Conservation (phyloP, 768 basidiomycete species). For the Lyophyllum atratum region DNA sequence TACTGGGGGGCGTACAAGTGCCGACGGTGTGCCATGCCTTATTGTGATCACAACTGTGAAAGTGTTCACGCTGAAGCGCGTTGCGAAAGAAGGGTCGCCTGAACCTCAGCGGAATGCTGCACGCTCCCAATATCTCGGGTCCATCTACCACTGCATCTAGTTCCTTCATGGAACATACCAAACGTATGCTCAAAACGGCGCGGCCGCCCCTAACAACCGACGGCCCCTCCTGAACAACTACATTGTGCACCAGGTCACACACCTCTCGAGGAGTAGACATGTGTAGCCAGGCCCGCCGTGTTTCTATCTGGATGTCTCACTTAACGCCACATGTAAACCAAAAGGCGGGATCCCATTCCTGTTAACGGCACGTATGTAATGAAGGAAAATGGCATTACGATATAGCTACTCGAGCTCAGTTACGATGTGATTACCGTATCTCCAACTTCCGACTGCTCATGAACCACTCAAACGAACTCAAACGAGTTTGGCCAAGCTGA, state of each 20-base stretch:
- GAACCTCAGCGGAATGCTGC: slow-evolving; percentile 10
- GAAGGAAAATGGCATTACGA: slow-evolving; percentile 6
- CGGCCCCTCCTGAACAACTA: no score
- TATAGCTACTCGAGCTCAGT: slow-evolving; percentile 9
- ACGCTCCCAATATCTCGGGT: background rate
- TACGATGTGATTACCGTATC: background rate
- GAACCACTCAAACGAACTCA: background rate
- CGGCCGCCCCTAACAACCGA: no score
- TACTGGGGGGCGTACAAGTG: slow-evolving; percentile 84
- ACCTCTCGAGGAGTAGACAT: background rate
- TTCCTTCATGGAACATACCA: no score
- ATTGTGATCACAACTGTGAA: slow-evolving; percentile 75
- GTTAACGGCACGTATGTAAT: background rate
- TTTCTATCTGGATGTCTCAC: background rate
- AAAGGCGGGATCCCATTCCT: slow-evolving; percentile 1
- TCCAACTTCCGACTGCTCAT: background rate
- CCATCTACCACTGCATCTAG: no score
- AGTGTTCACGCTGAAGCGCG: slow-evolving; percentile 76
- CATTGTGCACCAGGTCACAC: no score
- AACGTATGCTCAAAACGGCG: no score
- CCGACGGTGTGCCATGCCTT: slow-evolving; percentile 73
- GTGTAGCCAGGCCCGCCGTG: background rate
- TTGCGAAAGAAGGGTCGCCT: slow-evolving; percentile 75
- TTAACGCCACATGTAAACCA: background rate
- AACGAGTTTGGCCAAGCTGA: slow-evolving; percentile 59